Evolutionary conservation across 345 rosid species (phyloP).

Genomic region (Rhodamnia rubescens): DNA sequence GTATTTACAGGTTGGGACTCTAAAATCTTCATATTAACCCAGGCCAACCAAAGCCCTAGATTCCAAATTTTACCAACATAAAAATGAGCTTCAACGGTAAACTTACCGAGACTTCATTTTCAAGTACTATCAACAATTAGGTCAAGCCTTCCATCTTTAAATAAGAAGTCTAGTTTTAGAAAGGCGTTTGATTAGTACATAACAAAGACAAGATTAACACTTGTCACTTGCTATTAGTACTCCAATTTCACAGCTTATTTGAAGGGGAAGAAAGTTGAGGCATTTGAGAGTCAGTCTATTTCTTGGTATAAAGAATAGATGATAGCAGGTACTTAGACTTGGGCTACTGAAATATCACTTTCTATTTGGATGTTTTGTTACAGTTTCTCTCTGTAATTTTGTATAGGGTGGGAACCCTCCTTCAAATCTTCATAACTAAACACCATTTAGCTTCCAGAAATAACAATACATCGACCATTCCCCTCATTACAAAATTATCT

Average conservation of each 20-base stretch:
- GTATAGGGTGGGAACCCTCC: neutral
- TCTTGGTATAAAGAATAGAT: neutral
- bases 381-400: neutral
- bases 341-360: neutral
- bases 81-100: neutral
- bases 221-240: neutral
- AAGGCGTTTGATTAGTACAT: neutral
- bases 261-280: neutral
- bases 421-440: neutral
- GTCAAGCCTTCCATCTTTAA: neutral
- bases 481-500: neutral
- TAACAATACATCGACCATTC: neutral
- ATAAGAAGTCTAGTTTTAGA: neutral
- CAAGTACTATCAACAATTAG: neutral
- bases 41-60: neutral
- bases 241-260: neutral
- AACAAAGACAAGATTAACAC: neutral
- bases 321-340: neutral
- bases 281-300: neutral
- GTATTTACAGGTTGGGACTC: neutral
- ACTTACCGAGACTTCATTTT: neutral
- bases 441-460: neutral
- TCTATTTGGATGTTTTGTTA: neutral
- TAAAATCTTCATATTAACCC: neutral
- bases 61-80: neutral